Percentiles rank a stretch among this genome's conserved stretches.
These are phyloP conservation scores for Hura crepitans DNA, from an alignment of 441 rosid genomes.

Conservation along the genomic window DNA sequence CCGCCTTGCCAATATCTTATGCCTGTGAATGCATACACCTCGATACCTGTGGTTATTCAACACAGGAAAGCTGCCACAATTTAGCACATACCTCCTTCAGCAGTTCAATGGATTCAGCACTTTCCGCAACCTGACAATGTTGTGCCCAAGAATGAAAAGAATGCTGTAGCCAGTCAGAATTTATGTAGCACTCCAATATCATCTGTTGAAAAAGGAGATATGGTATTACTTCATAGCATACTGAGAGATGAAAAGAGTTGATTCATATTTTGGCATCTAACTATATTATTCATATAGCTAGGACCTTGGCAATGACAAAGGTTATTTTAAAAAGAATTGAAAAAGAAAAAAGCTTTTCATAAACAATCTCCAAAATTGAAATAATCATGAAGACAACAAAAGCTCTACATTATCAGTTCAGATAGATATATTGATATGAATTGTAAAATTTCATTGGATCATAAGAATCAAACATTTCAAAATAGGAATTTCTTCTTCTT, in stretches of 20 bases:
- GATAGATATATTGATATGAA: not conserved
- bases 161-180: conserved; percentile 59
- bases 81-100: conserved; percentile 65
- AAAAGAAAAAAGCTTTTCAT: not conserved
- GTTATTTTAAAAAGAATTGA: not conserved
- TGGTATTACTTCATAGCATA: conserved; percentile 14
- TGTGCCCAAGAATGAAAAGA: conserved; percentile 65
- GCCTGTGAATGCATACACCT: not conserved
- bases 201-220: conserved; percentile 53
- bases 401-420: not conserved
- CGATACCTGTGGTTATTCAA: not conserved
- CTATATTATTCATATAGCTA: not conserved
- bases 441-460: not conserved
- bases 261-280: not conserved
- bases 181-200: conserved; percentile 61
- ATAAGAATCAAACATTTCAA: too few species aligned
- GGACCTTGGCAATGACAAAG: not conserved
- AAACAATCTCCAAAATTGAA: not conserved
- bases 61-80: not conserved
- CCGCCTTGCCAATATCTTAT: not conserved
- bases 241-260: not conserved
- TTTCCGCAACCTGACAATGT: conserved; percentile 57
- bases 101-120: conserved; percentile 83
- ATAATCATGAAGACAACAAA: not conserved
- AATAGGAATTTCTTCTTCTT: too few species aligned